Percentiles rank a stretch among this genome's conserved stretches.
Evolutionary conservation across 495 filamentous ascomycete species (phyloP).

Genomic region (Xylaria scruposa): DNA sequence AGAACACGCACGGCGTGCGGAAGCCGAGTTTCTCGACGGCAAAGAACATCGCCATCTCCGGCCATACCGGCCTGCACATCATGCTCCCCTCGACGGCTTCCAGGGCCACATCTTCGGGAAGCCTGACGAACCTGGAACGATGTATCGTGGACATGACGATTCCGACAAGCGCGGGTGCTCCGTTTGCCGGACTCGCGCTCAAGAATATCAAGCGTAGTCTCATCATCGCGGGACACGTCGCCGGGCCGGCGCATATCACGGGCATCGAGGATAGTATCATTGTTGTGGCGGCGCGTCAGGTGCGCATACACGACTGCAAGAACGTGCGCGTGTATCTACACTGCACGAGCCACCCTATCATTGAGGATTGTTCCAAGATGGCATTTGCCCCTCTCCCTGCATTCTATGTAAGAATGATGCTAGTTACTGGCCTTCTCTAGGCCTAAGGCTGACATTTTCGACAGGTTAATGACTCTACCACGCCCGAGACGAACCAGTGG

Average conservation of each 20-base stretch:
- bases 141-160: conserved; percentile 83
- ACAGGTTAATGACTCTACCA: conserved; percentile 43
- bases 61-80: conserved; percentile 69
- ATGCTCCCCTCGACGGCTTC: conserved; percentile 73
- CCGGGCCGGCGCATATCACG: conserved; percentile 84
- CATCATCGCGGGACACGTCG: conserved; percentile 76
- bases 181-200: conserved; percentile 77
- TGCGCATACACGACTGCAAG: conserved; percentile 86
- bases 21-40: conserved; percentile 66
- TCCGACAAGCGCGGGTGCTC: conserved; percentile 64
- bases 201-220: conserved; percentile 72
- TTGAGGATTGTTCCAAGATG: conserved; percentile 83
- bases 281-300: conserved; percentile 78
- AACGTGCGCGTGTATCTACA: conserved; percentile 83
- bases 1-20: conserved; percentile 53
- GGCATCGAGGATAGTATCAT: conserved; percentile 73
- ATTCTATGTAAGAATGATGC: conserved; percentile 61
- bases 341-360: conserved; percentile 84
- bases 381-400: conserved; percentile 78
- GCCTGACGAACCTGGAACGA: conserved; percentile 70
- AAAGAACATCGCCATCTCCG: conserved; percentile 67
- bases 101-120: conserved; percentile 70
- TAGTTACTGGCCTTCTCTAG: too few relatives aligned
- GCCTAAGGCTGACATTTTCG: conserved; percentile 4
- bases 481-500: conserved; percentile 68